These are phyloP conservation scores for Tuber umbilicatum DNA, from an alignment of 495 filamentous ascomycete species.

Conservation along the genomic window DNA sequence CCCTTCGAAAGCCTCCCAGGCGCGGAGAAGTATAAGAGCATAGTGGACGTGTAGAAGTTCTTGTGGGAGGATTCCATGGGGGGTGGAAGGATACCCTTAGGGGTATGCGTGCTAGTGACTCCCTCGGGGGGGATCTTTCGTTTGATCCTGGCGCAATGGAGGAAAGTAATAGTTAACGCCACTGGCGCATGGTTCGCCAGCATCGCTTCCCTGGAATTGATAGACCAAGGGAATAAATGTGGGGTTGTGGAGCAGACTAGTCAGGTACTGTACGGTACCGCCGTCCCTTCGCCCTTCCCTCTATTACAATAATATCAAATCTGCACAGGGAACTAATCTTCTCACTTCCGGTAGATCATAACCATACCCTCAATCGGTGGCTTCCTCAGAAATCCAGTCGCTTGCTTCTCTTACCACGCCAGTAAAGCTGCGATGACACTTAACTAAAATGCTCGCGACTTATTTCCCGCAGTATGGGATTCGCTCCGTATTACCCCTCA, in stretches of 20 bases:
- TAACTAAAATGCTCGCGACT: conserved; percentile 26
- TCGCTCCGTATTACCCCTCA: conserved; percentile 43
- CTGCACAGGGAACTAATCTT: conserved; percentile 2
- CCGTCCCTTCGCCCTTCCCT: not conserved
- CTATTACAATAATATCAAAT: not conserved
- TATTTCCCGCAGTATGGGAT: conserved; percentile 22
- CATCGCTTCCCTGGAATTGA: conserved; percentile 16
- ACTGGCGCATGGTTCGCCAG: conserved; percentile 31
- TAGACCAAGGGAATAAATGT: conserved; percentile 21
- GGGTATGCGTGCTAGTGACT: not conserved
- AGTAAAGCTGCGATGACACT: conserved; percentile 26
- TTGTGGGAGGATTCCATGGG: conserved; percentile 22
- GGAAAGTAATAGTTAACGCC: conserved; percentile 17
- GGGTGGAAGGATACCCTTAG: conserved; percentile 45
- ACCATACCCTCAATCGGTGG: conserved; percentile 17
- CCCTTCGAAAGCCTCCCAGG: conserved; percentile 11
- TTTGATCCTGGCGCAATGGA: conserved; percentile 40
- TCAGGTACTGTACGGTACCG: conserved; percentile 16
- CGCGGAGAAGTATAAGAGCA: conserved; percentile 18
- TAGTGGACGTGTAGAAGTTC: conserved; percentile 23
- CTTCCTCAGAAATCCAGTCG: conserved; percentile 11
- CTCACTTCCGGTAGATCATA: conserved; percentile 13
- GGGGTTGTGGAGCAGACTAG: conserved; percentile 24
- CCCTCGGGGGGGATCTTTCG: conserved; percentile 47
- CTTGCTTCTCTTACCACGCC: conserved; percentile 22